These are phyloP conservation scores for Pseudozyma thailandica DNA, from an alignment of 1,284 basidiomycete species.

Conservation along the genomic window DNA sequence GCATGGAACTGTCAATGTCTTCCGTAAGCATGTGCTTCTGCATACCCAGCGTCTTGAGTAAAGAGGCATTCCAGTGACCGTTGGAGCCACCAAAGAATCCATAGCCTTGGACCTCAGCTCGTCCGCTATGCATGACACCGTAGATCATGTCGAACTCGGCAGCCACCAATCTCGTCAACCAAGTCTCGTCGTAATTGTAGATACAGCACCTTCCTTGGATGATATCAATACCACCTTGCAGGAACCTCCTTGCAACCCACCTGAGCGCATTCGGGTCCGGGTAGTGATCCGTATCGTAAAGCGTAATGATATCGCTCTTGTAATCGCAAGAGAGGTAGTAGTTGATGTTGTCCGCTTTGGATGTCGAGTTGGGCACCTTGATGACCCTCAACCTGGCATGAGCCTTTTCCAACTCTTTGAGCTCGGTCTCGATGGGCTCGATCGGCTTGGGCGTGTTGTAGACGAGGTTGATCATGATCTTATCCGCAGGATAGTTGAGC, in stretches of 20 bases:
- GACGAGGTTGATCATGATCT: conserved; percentile 58
- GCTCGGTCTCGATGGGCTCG: conserved; percentile 50
- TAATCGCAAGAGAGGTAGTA: conserved; percentile 54
- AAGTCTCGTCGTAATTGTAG: conserved; percentile 59
- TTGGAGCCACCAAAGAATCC: conserved; percentile 64
- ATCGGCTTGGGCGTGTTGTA: conserved; percentile 63
- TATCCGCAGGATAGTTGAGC: conserved; percentile 56
- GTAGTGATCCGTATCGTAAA: conserved; percentile 63
- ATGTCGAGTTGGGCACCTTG: conserved; percentile 59
- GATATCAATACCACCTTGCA: conserved; percentile 61
- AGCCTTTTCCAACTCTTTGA: conserved; percentile 42
- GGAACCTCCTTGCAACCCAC: conserved; percentile 56
- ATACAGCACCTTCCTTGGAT: conserved; percentile 62
- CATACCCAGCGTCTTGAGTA: conserved; percentile 57
- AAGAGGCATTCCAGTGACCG: conserved; percentile 61
- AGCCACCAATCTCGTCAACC: conserved; percentile 49
- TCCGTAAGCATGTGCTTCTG: conserved; percentile 63
- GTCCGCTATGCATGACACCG: conserved; percentile 59
- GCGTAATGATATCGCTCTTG: conserved; percentile 58
- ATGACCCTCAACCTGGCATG: conserved; percentile 51
- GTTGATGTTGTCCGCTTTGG: conserved; percentile 63
- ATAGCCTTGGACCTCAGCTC: conserved; percentile 55
- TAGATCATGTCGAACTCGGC: conserved; percentile 64
- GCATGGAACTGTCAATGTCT: conserved; percentile 61
- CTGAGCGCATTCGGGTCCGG: conserved; percentile 55